A percentile compares a stretch with the other conserved stretches of the same genome.
phyloP scores from a whole-genome alignment of 2,329 filamentous ascomycete genomes.

The Colletotrichum cordylinicola region DNA sequence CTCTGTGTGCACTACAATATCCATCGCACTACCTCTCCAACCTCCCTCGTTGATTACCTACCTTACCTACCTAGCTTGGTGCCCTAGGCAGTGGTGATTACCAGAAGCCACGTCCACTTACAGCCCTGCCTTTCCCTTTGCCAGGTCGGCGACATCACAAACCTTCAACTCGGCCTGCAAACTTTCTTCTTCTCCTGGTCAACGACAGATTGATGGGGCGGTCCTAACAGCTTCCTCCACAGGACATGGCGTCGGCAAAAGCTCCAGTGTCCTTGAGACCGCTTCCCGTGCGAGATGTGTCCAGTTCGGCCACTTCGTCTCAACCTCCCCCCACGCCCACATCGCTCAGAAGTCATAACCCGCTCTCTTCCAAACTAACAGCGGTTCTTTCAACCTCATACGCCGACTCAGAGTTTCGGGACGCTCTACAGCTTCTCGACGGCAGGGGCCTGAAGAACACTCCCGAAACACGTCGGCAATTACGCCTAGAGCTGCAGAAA shows the following conservation, averaged over 20 bases:
- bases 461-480: slow-evolving; percentile 76
- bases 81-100: background rate
- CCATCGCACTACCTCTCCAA: background rate
- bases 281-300: slow-evolving; percentile 17
- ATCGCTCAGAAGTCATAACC: slow-evolving; percentile 56
- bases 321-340: slow-evolving; percentile 28
- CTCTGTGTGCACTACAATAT: background rate
- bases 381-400: slow-evolving; percentile 90
- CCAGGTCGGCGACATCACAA: background rate
- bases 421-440: slow-evolving; percentile 82
- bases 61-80: background rate
- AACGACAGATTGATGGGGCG: background rate
- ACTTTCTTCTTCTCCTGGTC: background rate
- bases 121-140: background rate
- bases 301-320: background rate
- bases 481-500: slow-evolving; percentile 85
- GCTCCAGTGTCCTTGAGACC: background rate
- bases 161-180: background rate
- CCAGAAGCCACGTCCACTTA: background rate
- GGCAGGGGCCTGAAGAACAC: slow-evolving; percentile 74
- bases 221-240: background rate
- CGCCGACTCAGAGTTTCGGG: slow-evolving; percentile 88
- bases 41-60: background rate
- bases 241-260: background rate
- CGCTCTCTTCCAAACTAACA: slow-evolving; percentile 82